Evolutionary conservation across 345 rosid genomes (phyloP).

Genomic region (Kernera saxatilis): DNA sequence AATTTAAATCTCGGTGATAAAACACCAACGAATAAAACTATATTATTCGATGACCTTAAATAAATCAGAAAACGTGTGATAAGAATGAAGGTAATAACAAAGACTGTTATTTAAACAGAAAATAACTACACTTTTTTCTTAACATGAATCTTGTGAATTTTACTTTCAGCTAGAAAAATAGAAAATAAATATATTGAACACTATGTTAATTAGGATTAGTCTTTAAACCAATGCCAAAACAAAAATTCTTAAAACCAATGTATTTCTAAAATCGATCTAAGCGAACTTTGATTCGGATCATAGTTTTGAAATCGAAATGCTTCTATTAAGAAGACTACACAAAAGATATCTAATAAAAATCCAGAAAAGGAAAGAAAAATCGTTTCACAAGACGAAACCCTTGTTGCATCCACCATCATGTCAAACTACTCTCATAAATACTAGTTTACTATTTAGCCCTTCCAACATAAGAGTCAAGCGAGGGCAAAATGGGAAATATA

Average conservation of each 20-base stretch:
- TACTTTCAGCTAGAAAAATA: background rate
- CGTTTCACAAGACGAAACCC: conserved; percentile 12
- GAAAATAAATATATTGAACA: background rate
- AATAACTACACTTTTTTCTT: background rate
- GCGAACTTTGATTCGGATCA: background rate
- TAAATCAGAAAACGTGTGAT: too few relatives aligned
- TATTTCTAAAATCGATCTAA: background rate
- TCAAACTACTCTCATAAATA: background rate
- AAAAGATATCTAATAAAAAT: background rate
- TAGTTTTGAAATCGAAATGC: background rate
- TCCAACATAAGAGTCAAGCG: background rate
- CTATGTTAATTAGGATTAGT: background rate
- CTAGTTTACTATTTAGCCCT: background rate
- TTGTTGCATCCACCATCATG: conserved; percentile 17
- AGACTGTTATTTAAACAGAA: background rate
- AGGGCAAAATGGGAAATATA: conserved; percentile 21
- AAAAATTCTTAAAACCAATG: background rate
- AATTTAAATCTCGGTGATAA: too few relatives aligned
- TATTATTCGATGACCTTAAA: too few relatives aligned
- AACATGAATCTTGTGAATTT: background rate
- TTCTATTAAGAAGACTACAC: background rate
- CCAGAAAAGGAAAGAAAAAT: background rate
- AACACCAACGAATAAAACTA: too few relatives aligned
- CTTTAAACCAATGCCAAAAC: background rate
- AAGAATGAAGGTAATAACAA: background rate